Conservation (phyloP, 176 grass and related monocot species). For the Phyllostachys edulis region DNA sequence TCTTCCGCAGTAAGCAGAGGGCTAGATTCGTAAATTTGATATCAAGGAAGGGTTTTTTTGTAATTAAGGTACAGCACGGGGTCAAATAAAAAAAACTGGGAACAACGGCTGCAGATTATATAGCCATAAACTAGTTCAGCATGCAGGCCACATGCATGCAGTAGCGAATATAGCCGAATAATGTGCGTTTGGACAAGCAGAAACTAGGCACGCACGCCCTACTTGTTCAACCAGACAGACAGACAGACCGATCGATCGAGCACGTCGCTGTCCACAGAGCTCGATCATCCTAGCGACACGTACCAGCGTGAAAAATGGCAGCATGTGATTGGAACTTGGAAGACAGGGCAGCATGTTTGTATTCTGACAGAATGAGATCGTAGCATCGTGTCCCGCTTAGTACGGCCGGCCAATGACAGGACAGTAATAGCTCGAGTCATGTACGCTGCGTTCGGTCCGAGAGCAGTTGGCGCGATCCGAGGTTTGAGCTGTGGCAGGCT, state of each 20-base stretch:
- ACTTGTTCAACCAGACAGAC: neutral
- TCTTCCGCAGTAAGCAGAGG: too few species aligned
- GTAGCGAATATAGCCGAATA: neutral
- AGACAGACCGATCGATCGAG: neutral
- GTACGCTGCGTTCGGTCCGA: too few species aligned
- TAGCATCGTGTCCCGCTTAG: neutral
- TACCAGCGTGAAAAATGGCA: neutral
- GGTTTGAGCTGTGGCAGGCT: neutral
- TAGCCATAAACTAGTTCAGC: neutral
- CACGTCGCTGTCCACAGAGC: neutral
- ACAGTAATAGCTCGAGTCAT: too few species aligned
- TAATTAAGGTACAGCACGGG: too few species aligned
- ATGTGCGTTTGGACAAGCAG: slow-evolving; percentile 3
- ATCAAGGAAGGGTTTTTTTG: too few species aligned
- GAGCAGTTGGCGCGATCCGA: too few species aligned
- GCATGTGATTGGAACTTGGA: neutral
- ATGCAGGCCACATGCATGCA: neutral
- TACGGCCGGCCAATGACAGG: neutral
- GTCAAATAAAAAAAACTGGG: too few species aligned
- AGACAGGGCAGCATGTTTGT: neutral
- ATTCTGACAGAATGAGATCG: neutral
- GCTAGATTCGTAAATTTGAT: too few species aligned
- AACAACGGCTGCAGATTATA: too few species aligned
- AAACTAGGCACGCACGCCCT: neutral
- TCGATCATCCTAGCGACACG: neutral